phyloP scores from a whole-genome alignment of 2,329 filamentous ascomycete species.

The Penicillium sclerotiorum region DNA sequence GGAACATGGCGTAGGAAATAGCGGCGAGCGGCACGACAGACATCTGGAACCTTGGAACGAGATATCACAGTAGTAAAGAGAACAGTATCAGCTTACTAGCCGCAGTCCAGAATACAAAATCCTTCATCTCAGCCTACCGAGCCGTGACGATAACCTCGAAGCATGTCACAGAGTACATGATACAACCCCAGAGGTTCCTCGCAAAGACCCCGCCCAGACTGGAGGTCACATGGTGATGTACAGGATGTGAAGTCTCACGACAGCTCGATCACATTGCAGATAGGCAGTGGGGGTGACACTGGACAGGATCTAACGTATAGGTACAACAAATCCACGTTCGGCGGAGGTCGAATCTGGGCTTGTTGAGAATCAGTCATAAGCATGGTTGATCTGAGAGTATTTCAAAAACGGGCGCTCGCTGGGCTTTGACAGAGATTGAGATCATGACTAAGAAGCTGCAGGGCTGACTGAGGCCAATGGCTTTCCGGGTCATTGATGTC shows the following conservation, averaged over 20 bases:
- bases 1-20: not conserved
- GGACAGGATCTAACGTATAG: not conserved
- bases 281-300: not conserved
- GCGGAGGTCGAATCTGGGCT: not conserved
- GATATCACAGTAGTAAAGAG: not conserved
- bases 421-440: not conserved
- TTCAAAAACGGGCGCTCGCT: no score
- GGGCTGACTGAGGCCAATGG: slow-evolving; percentile 13
- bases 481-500: no score
- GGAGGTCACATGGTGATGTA: not conserved
- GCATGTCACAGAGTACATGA: no score
- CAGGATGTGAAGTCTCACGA: not conserved
- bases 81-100: not conserved
- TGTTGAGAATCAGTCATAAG: not conserved
- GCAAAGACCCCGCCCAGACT: not conserved
- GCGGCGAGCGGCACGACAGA: not conserved
- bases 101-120: not conserved
- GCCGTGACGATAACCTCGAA: no score
- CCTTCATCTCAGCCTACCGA: no score
- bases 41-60: no score
- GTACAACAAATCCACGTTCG: not conserved
- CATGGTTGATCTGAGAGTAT: no score
- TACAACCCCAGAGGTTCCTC: not conserved
- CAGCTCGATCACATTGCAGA: slow-evolving; percentile 1
- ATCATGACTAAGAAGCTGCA: slow-evolving; percentile 4